Conservation (phyloP, 2,329 filamentous ascomycete genomes). For the Zymoseptoria brevis region DNA sequence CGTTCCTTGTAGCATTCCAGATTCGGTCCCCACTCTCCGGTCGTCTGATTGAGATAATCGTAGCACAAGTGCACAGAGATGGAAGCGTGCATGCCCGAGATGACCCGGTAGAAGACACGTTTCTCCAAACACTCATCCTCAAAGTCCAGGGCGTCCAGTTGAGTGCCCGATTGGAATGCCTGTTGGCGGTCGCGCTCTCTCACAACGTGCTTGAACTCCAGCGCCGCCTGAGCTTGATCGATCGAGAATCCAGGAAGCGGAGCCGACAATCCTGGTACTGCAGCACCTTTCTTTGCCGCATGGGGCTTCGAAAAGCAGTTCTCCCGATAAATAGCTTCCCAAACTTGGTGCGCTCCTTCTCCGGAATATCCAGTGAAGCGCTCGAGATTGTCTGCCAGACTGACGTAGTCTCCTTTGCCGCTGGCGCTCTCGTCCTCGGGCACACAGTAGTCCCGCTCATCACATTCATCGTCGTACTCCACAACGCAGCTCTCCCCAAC, state of each 20-base stretch:
- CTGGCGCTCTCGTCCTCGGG: constrained; percentile 84
- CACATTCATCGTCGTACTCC: constrained; percentile 94
- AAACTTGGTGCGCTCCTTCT: constrained; percentile 76
- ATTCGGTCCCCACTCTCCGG: constrained; percentile 88
- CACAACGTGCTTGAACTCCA: constrained; percentile 55
- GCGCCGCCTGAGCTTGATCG: constrained; percentile 46
- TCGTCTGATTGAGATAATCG: constrained; percentile 92
- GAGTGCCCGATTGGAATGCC: constrained; percentile 40
- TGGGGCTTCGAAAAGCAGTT: constrained; percentile 69
- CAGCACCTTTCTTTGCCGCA: constrained; percentile 17
- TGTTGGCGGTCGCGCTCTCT: constrained; percentile 53
- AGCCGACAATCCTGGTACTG: constrained; percentile 16
- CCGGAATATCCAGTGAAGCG: constrained; percentile 92
- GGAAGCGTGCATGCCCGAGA: constrained; percentile 96
- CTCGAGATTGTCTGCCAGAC: constrained; percentile 85
- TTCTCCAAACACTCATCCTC: constrained; percentile 96
- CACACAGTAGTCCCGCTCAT: constrained; percentile 93
- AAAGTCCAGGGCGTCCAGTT: constrained; percentile 59
- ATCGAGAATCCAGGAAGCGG: constrained; percentile 33
- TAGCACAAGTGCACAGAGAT: constrained; percentile 95
- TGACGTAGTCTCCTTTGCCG: constrained; percentile 93
- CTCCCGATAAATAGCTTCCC: constrained; percentile 93
- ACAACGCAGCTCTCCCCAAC: constrained; percentile 95
- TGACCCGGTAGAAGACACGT: constrained; percentile 91
- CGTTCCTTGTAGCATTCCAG: constrained; percentile 78